Conservation (phyloP, 73 alveolate genomes). For the Paramecium primaurelia region DNA sequence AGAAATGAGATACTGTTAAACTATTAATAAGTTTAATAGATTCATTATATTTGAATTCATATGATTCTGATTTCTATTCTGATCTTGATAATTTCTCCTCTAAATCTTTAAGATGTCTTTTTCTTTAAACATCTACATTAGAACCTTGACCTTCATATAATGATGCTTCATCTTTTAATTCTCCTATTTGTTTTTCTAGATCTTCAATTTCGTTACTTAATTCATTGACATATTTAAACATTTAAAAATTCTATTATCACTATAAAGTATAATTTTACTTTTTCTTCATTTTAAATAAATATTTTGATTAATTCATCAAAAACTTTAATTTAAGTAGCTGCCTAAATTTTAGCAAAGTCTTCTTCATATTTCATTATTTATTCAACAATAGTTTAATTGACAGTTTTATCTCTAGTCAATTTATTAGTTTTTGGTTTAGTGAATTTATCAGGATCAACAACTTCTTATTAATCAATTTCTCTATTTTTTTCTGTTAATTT, state of each 20-base stretch:
- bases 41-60: conserved; percentile 76
- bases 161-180: conserved; percentile 62
- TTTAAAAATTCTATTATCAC: conserved; percentile 44
- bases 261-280: background rate
- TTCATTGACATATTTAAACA: conserved; percentile 81
- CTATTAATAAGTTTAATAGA: conserved; percentile 20
- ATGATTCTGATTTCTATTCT: conserved; percentile 77
- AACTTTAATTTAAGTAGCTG: conserved; percentile 86
- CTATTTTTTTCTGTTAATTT: conserved; percentile 67
- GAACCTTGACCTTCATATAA: background rate
- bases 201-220: conserved; percentile 83
- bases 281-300: conserved; percentile 81
- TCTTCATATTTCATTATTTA: conserved; percentile 84
- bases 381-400: conserved; percentile 55
- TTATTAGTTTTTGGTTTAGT: conserved; percentile 46
- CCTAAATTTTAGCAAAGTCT: conserved; percentile 87
- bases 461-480: conserved; percentile 8
- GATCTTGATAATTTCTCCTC: conserved; percentile 73
- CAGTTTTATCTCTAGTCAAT: conserved; percentile 64
- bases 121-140: conserved; percentile 58
- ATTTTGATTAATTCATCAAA: conserved; percentile 78
- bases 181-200: conserved; percentile 79
- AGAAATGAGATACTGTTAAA: background rate
- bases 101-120: conserved; percentile 61
- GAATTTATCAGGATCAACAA: conserved; percentile 52